Conservation (phyloP, 106 monocot species). For the Apostasia ramifera region DNA sequence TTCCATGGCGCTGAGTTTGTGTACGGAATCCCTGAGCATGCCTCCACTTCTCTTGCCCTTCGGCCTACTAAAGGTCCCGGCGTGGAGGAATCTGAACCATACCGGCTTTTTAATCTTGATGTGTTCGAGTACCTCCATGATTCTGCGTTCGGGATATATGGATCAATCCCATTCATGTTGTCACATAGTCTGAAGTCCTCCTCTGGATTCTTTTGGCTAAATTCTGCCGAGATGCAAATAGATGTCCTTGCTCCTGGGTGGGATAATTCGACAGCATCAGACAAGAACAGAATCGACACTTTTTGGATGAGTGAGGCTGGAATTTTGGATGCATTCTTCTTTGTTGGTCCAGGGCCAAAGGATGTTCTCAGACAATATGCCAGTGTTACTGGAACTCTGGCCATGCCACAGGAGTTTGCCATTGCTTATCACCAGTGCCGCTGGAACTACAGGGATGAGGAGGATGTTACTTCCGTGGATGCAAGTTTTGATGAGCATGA, state of each 20-base stretch:
- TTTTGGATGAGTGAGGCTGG: constrained; percentile 98
- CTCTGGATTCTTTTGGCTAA: constrained; percentile 94
- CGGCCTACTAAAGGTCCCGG: constrained; percentile 73
- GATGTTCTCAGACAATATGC: constrained; percentile 78
- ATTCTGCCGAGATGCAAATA: constrained; percentile 98
- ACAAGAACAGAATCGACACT: constrained; percentile 44
- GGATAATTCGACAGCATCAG: constrained; percentile 21
- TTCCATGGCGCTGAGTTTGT: constrained; percentile 90
- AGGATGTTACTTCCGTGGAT: constrained; percentile 83
- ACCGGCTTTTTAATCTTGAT: constrained; percentile 87
- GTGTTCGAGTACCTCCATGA: constrained; percentile 92
- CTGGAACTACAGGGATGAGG: constrained; percentile 98
- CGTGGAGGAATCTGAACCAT: constrained; percentile 81
- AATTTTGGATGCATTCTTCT: constrained; percentile 85
- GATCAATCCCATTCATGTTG: constrained; percentile 93
- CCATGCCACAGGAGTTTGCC: constrained; percentile 91
- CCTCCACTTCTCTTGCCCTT: constrained; percentile 50
- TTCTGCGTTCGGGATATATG: constrained; percentile 90
- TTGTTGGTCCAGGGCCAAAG: constrained; percentile 85
- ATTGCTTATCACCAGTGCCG: constrained; percentile 90
- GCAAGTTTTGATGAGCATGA: constrained; percentile 91
- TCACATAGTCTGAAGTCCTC: constrained; percentile 57
- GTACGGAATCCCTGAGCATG: constrained; percentile 97
- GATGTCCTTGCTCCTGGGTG: constrained; percentile 88
- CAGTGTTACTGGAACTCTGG: constrained; percentile 63